These are phyloP conservation scores for Linum tenue DNA, from an alignment of 345 rosid genomes.

Conservation along the genomic window DNA sequence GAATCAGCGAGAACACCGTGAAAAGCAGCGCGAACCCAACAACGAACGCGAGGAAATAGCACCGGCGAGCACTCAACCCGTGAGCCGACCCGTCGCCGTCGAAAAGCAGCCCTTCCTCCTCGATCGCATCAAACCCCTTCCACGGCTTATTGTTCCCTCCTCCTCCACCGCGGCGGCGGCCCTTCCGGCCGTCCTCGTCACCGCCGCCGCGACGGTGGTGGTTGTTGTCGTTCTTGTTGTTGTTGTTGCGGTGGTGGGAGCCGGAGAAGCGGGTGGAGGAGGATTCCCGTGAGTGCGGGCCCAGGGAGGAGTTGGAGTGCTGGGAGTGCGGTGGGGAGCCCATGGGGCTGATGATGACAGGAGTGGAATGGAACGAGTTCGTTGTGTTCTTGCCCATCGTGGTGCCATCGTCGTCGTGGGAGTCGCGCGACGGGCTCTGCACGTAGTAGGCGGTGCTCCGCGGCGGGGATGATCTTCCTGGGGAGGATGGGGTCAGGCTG, in stretches of 20 bases:
- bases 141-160: constrained; percentile 18
- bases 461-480: constrained; percentile 32
- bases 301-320: constrained; percentile 56
- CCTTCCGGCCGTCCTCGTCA: too few species aligned
- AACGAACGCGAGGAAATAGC: constrained; percentile 42
- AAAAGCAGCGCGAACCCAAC: constrained; percentile 44
- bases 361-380: constrained; percentile 59
- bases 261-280: constrained; percentile 58
- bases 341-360: constrained; percentile 47
- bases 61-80: constrained; percentile 32
- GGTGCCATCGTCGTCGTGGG: constrained; percentile 38
- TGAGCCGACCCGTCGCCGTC: constrained; percentile 15
- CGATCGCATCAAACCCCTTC: constrained; percentile 60
- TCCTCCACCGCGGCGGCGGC: background rate
- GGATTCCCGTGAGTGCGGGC: constrained; percentile 61
- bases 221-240: constrained; percentile 18
- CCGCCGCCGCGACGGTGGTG: constrained; percentile 5
- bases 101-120: constrained; percentile 55
- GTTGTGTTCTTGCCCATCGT: constrained; percentile 31
- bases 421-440: constrained; percentile 69
- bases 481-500: constrained; percentile 51
- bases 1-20: constrained; percentile 43
- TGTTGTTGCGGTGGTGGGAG: constrained; percentile 31
- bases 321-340: constrained; percentile 67
- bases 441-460: constrained; percentile 54